Percentiles rank a stretch among this genome's conserved stretches.
phyloP scores from a whole-genome alignment of 176 grass and related monocot species.

The Carex cristatella region DNA sequence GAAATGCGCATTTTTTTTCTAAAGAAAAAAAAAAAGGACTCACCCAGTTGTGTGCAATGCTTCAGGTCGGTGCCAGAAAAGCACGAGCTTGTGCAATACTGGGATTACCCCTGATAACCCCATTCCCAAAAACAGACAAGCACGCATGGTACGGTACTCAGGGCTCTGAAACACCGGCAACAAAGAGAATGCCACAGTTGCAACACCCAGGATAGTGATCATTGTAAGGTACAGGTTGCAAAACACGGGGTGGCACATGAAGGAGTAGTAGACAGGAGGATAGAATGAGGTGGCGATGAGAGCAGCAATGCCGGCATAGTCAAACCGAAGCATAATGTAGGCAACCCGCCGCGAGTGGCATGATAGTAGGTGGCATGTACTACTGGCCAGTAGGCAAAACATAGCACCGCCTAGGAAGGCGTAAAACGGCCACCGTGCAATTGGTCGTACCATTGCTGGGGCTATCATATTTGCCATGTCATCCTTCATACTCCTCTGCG shows the following conservation, averaged over 20 bases:
- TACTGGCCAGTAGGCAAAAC: slow-evolving; percentile 94
- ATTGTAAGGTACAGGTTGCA: slow-evolving; percentile 76
- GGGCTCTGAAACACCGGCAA: slow-evolving; percentile 80
- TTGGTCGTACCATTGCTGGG: slow-evolving; percentile 49
- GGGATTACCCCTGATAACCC: slow-evolving; percentile 75
- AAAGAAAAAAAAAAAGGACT: background rate
- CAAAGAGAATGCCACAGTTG: slow-evolving; percentile 59
- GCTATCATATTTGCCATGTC: slow-evolving; percentile 57
- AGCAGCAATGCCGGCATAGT: slow-evolving; percentile 83
- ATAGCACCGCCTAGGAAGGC: slow-evolving; percentile 76
- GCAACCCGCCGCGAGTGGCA: slow-evolving; percentile 71
- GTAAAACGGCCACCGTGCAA: slow-evolving; percentile 72
- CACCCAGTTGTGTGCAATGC: slow-evolving; percentile 62
- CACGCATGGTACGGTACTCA: slow-evolving; percentile 56
- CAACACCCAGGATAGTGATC: slow-evolving; percentile 69
- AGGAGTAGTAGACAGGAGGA: slow-evolving; percentile 84
- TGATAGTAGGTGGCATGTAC: slow-evolving; percentile 77
- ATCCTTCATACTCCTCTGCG: slow-evolving; percentile 66
- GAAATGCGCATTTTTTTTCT: background rate
- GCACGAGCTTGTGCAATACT: slow-evolving; percentile 59
- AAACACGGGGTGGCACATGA: slow-evolving; percentile 87
- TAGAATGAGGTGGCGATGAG: slow-evolving; percentile 89
- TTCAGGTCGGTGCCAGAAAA: slow-evolving; percentile 66
- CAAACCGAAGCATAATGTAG: slow-evolving; percentile 80
- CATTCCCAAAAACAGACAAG: slow-evolving; percentile 83